Conservation (phyloP, 2,329 filamentous ascomycete genomes). For the Penicillium sclerotigenum region DNA sequence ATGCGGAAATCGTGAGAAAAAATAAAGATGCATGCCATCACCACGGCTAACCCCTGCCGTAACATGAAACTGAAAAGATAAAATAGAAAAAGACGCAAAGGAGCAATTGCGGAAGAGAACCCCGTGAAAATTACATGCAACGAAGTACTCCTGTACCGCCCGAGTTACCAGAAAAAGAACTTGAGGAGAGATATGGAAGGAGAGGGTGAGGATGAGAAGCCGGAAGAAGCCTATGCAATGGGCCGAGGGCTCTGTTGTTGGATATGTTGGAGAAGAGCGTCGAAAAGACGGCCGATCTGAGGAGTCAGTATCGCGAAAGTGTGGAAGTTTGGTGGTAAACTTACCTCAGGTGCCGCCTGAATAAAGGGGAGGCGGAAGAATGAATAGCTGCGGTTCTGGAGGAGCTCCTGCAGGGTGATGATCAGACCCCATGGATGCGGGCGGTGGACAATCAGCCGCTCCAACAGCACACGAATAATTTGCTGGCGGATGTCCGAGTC, state of each 20-base stretch:
- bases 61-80: constrained; percentile 22
- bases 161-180: constrained; percentile 10
- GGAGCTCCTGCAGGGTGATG: constrained; percentile 79
- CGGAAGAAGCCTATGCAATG: constrained; percentile 26
- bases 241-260: constrained; percentile 49
- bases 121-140: constrained; percentile 21
- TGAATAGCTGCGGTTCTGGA: constrained; percentile 85
- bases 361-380: constrained; percentile 94
- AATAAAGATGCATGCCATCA: constrained; percentile 27
- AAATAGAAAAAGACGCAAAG: constrained; percentile 19
- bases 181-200: constrained; percentile 6
- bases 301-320: constrained; percentile 3
- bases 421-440: constrained; percentile 96
- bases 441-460: constrained; percentile 82
- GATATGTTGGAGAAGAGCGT: constrained; percentile 46
- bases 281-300: constrained; percentile 46
- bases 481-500: constrained; percentile 83
- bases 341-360: constrained; percentile 82
- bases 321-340: constrained; percentile 7
- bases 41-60: constrained; percentile 23
- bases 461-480: constrained; percentile 82
- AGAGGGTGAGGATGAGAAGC: constrained; percentile 9
- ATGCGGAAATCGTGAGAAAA: constrained; percentile 26
- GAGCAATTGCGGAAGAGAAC: constrained; percentile 19
- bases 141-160: constrained; percentile 10